phyloP scores from a whole-genome alignment of 805 yeast species.

The Saccharomycopsis lassenensis region DNA sequence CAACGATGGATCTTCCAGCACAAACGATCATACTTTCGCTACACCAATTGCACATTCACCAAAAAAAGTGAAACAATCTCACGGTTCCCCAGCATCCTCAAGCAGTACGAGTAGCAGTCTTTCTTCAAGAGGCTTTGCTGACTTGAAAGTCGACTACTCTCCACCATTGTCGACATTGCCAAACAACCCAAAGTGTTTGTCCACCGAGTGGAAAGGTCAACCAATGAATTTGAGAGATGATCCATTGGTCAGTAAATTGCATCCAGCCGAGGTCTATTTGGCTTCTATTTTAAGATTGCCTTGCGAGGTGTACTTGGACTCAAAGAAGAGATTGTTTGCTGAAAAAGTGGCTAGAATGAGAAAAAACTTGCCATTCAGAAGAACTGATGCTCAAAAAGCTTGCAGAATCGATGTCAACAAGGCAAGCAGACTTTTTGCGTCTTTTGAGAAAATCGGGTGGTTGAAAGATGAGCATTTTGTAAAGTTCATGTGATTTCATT shows the following conservation, averaged over 20 bases:
- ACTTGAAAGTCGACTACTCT: no score
- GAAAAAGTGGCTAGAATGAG: conserved; percentile 77
- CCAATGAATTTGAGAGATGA: conserved; percentile 84
- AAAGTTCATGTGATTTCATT: conserved; percentile 27
- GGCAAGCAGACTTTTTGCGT: conserved; percentile 82
- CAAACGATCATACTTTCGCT: conserved; percentile 3
- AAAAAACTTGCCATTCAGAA: conserved; percentile 69
- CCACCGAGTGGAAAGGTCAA: conserved; percentile 97
- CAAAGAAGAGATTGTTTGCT: conserved; percentile 73
- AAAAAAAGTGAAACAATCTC: conserved; percentile 22
- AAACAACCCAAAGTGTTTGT: conserved; percentile 55
- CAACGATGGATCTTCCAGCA: no score
- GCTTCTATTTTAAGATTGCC: conserved; percentile 89
- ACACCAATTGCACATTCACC: conserved; percentile 16
- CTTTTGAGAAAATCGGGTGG: conserved; percentile 90
- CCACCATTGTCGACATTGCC: conserved; percentile 64
- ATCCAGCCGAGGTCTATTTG: conserved; percentile 81
- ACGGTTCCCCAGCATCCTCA: conserved; percentile 22
- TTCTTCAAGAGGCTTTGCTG: no score
- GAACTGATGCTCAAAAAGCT: conserved; percentile 97
- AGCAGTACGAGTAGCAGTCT: no score
- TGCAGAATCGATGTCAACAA: conserved; percentile 95
- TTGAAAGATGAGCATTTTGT: conserved; percentile 64
- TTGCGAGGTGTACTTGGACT: conserved; percentile 68
- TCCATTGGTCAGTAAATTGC: conserved; percentile 61